These are phyloP conservation scores for Phytophthora pini DNA, from an alignment of 352 stramenopile genomes.

Conservation along the genomic window DNA sequence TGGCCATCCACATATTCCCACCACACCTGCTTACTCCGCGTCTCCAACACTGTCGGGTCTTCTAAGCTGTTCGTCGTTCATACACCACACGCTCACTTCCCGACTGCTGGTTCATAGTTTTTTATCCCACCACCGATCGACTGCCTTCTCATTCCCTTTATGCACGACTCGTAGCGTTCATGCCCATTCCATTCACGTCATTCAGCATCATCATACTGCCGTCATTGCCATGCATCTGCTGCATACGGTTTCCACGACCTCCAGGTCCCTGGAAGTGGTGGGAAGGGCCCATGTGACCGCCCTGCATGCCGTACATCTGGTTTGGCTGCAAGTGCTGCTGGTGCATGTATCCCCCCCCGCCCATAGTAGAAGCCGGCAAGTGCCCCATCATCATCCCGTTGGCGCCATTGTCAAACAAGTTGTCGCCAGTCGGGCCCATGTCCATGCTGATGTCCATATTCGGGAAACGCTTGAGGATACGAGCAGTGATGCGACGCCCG, in stretches of 20 bases:
- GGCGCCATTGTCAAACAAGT: slow-evolving; percentile 36
- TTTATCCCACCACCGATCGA: slow-evolving; percentile 2
- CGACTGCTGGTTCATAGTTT: slow-evolving; percentile 45
- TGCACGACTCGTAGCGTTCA: slow-evolving; percentile 59
- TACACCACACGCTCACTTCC: slow-evolving; percentile 37
- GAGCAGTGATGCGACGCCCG: slow-evolving; percentile 94
- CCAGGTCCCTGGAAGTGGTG: slow-evolving; percentile 33
- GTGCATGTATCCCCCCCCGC: slow-evolving; percentile 36
- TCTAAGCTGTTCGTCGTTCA: slow-evolving; percentile 27
- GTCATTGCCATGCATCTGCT: slow-evolving; percentile 34
- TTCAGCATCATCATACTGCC: slow-evolving; percentile 47
- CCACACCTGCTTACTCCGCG: slow-evolving; percentile 24
- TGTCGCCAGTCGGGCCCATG: slow-evolving; percentile 47
- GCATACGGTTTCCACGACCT: slow-evolving; percentile 33
- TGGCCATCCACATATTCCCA: slow-evolving; percentile 3
- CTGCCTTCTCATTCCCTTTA: slow-evolving; percentile 19
- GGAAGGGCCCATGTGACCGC: slow-evolving; percentile 25
- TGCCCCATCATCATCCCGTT: slow-evolving; percentile 43
- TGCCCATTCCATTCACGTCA: slow-evolving; percentile 50
- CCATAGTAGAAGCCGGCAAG: slow-evolving; percentile 33
- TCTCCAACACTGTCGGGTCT: slow-evolving; percentile 30
- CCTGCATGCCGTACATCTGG: slow-evolving; percentile 45
- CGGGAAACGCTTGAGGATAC: slow-evolving; percentile 97
- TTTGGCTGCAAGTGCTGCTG: slow-evolving; percentile 43
- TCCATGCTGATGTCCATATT: slow-evolving; percentile 93